These are phyloP conservation scores for Penicillium coffeae DNA, from an alignment of 495 filamentous ascomycete genomes.

Conservation along the genomic window DNA sequence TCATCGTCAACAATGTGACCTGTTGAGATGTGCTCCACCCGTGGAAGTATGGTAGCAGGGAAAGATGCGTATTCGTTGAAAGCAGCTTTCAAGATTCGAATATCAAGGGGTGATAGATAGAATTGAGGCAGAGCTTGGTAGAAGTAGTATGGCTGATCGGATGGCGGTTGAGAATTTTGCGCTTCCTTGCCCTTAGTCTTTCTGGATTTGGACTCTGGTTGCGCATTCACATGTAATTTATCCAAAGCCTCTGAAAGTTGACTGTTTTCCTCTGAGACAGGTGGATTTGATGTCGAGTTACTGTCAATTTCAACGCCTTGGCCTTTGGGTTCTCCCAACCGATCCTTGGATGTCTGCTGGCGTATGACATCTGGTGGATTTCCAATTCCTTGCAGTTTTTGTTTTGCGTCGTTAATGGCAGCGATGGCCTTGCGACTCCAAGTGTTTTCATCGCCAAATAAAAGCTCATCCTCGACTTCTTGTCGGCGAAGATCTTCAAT, in stretches of 20 bases:
- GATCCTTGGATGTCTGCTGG: constrained; percentile 44
- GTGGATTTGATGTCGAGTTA: constrained; percentile 7
- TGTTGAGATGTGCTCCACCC: constrained; percentile 86
- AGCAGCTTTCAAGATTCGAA: constrained; percentile 86
- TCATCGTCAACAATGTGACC: constrained; percentile 90
- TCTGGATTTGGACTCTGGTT: constrained; percentile 13
- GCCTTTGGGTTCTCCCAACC: constrained; percentile 27
- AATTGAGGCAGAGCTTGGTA: constrained; percentile 88
- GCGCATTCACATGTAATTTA: constrained; percentile 16
- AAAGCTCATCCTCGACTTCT: constrained; percentile 81
- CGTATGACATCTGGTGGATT: constrained; percentile 58
- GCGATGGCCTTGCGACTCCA: constrained; percentile 84
- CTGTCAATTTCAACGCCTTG: constrained; percentile 13
- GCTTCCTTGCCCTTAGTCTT: constrained; percentile 23
- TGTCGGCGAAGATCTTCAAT: constrained; percentile 69
- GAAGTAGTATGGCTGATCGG: constrained; percentile 64
- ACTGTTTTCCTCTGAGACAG: constrained; percentile 19
- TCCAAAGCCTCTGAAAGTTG: constrained; percentile 29
- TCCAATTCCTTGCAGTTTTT: constrained; percentile 67
- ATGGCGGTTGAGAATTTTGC: constrained; percentile 22
- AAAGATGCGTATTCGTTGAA: constrained; percentile 82
- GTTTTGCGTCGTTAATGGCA: constrained; percentile 65
- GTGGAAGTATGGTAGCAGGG: constrained; percentile 84
- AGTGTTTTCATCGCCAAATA: constrained; percentile 89
- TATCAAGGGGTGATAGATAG: constrained; percentile 91